Percentiles rank a stretch among this genome's conserved stretches.
These are phyloP conservation scores for Aureobasidium mangrovei DNA, from an alignment of 2,329 filamentous ascomycete genomes.

Conservation along the genomic window DNA sequence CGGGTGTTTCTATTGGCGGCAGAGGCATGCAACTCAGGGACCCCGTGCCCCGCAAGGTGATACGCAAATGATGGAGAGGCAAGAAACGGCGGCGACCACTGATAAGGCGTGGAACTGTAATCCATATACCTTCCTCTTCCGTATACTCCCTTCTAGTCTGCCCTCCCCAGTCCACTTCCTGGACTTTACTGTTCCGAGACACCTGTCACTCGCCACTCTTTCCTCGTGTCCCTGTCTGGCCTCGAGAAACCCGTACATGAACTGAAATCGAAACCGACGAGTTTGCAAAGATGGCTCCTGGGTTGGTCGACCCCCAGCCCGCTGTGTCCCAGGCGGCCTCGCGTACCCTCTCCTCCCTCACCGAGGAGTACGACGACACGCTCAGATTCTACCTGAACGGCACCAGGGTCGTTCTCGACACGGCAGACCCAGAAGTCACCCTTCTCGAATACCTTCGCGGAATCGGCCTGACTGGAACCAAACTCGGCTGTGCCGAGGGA, in stretches of 20 bases:
- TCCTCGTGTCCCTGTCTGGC: neutral
- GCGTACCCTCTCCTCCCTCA: constrained; percentile 51
- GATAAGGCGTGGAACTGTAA: constrained; percentile 7
- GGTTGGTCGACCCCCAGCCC: constrained; percentile 39
- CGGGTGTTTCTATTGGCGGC: neutral
- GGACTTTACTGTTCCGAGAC: neutral
- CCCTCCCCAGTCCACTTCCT: neutral
- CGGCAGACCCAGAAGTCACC: constrained; percentile 84
- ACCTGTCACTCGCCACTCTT: neutral
- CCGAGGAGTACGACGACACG: constrained; percentile 73
- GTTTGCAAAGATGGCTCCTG: constrained; percentile 45
- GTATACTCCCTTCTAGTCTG: neutral
- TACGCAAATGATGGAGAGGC: constrained; percentile 2
- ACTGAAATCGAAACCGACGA: neutral
- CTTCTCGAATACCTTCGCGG: constrained; percentile 87
- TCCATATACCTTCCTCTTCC: neutral
- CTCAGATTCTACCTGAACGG: constrained; percentile 92
- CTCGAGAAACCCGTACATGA: neutral
- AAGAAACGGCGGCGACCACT: constrained; percentile 10
- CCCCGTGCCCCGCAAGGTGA: constrained; percentile 5
- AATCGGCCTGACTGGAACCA: constrained; percentile 89
- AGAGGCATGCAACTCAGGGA: neutral
- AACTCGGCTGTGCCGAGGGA: constrained; percentile 91
- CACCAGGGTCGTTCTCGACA: constrained; percentile 75
- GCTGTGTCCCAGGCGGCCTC: constrained; percentile 39